Base-by-base conservation (phyloP, 345 rosid genomes). In the Conringia planisiliqua region DNA sequence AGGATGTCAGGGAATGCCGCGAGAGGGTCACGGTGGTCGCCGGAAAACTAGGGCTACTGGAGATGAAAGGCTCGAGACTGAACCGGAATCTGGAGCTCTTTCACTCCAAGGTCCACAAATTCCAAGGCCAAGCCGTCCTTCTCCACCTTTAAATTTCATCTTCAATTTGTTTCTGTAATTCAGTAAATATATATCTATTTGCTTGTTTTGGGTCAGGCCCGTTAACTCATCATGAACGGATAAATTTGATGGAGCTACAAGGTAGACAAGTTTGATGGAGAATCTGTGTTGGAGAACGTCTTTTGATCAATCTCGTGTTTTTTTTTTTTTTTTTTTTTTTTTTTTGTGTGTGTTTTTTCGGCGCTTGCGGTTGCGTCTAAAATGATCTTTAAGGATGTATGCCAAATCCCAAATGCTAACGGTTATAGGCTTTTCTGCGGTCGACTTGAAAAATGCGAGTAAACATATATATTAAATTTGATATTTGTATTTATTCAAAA, bases 1-100 rank as follows among this genome's bases (percentile, higher is more conserved):
- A 76, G 59, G 88, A 82, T 22, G 76, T 75, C 3, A 86, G 66
- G 3, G 89, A 83, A 33, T 76, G 85, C 42, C 63, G 80, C 63
- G 81, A 74, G 35, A 72, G 16, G 43, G 84, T 88, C 6, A 78
- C 77, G 2, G 85, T 77, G 70, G 81, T 81, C 38, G 78, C 73
- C 17, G 78, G 73, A 7, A 85, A 72, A 14, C 30, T 88, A 50
- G 77, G 68, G 2, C 67, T 84, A 52, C 74, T 88, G 0, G 88
- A 88, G 86, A 69, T 76, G 39, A 84, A 82, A 68, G 79, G 83
- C 13, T 72, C 82, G 0, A 67, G 70, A 7, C 17, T 88, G 70
- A 81, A 60, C 47, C 79, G 81, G 61, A 68, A 80, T 7, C 65
- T 88, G 14, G 69, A 77, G 3, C 9, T 77, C 54, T 70, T 70